These are phyloP conservation scores for Aspergillus ustus DNA, from an alignment of 2,329 filamentous ascomycete genomes.

Conservation along the genomic window DNA sequence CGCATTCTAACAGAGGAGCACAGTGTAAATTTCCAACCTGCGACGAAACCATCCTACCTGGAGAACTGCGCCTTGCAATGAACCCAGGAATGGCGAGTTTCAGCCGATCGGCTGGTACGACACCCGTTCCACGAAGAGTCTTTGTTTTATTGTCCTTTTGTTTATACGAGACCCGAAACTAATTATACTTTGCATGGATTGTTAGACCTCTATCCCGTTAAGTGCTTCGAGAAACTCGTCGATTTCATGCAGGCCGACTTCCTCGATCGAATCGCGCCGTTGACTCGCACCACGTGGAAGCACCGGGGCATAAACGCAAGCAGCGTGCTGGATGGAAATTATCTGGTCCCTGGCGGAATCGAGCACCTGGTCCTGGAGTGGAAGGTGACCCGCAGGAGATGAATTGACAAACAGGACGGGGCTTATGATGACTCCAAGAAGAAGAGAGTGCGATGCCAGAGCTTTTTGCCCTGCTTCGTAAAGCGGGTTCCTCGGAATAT, in stretches of 20 bases:
- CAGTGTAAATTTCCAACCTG: too few relatives aligned
- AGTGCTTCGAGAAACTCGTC: slow-evolving; percentile 12
- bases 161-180: neutral
- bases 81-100: too few relatives aligned
- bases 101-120: too few relatives aligned
- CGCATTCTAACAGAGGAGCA: too few relatives aligned
- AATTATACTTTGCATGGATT: neutral
- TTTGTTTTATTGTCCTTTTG: neutral
- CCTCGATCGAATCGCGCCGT: slow-evolving; percentile 8
- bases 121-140: too few relatives aligned
- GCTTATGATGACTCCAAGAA: neutral
- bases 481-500: slow-evolving; percentile 12
- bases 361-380: slow-evolving; percentile 9
- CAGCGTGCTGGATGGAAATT: slow-evolving; percentile 6
- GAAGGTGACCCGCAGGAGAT: slow-evolving; percentile 1
- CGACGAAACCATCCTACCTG: too few relatives aligned
- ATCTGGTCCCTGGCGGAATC: slow-evolving; percentile 3
- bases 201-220: slow-evolving; percentile 10
- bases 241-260: slow-evolving; percentile 8
- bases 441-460: neutral
- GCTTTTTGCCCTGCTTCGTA: neutral
- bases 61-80: too few relatives aligned
- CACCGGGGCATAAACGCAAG: slow-evolving; percentile 2
- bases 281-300: slow-evolving; percentile 4
- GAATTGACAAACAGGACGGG: slow-evolving; percentile 13